phyloP scores from a whole-genome alignment of 2,329 filamentous ascomycete genomes.

The Corinectria fuckeliana region DNA sequence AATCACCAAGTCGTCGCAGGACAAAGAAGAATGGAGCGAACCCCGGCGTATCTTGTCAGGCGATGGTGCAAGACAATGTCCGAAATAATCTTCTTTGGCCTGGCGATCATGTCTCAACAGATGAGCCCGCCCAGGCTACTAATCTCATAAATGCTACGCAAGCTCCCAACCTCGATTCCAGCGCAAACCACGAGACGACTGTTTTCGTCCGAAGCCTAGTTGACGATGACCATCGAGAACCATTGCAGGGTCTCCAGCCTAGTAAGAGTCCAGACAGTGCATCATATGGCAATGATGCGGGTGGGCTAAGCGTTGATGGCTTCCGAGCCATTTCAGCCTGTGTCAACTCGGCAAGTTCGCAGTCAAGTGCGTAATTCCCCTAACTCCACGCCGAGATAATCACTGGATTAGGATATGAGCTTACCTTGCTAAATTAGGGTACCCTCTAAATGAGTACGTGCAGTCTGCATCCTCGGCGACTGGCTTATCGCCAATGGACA shows the following conservation, averaged over 20 bases:
- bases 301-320: too few relatives aligned
- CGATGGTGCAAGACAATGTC: neutral
- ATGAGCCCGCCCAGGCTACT: too few relatives aligned
- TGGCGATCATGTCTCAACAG: neutral
- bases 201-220: neutral
- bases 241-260: neutral
- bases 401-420: too few relatives aligned
- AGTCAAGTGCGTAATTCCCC: too few relatives aligned
- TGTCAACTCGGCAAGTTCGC: too few relatives aligned
- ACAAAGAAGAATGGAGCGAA: neutral
- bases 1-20: neutral
- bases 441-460: neutral
- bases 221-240: neutral
- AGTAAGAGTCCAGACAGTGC: neutral
- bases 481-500: neutral
- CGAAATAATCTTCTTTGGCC: neutral
- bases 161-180: neutral
- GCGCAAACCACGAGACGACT: neutral
- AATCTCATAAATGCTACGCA: neutral
- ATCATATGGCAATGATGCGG: neutral
- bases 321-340: too few relatives aligned
- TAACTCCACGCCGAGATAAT: too few relatives aligned
- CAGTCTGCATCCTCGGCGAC: neutral
- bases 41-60: neutral
- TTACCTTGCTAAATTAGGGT: too few relatives aligned